Evolutionary conservation across 805 yeast species (phyloP), one percentile per base, ranked within the genome.

Genomic region (Monosporozyma aerobia): DNA sequence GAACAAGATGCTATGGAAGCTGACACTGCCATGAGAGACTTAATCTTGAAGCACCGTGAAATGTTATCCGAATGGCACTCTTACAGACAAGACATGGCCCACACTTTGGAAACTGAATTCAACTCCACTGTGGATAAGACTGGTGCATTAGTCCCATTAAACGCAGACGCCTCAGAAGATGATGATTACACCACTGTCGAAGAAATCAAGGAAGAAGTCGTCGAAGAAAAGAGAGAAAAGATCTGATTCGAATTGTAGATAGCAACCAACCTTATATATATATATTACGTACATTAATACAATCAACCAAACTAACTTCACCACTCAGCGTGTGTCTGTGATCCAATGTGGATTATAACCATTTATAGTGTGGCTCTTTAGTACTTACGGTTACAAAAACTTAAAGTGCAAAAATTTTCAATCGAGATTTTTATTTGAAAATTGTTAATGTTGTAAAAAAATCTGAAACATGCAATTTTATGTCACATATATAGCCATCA

Each of bases 1-100:
- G 96, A 90, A 73, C 76, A 79, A 57, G 99, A 94, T 73, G 92
- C 92, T 48, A 90, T 89, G 92, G 97, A 90, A 73, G 95, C 94
- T 54, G 85, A 87, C 63, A 85, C 90, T 63, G 96, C 95, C 63
- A 79, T 87, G 61, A 84, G 94, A 76, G 97, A 90, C 68, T 77
- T 89, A 59, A 90, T 90, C 69, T 77, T 88, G 75, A 80, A 73
- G 65, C 89, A 97, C 71, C 86, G 94, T 75, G 77, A 78, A 63
- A 74, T 83, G 66, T 78, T 90, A 67, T 84, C 84, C 66, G 90
- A 87, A 68, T 94, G 99, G 99, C 77, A 71, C 62, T 69, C 77
- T 41, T 94, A 88, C 83, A 82, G 97, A 77, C 65, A 75, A 35
- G 64, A 72, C 37, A 76, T 79, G 48, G 75, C 74, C 47, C 67